Base-by-base conservation (phyloP, 306 rosid genomes). In the Vigna trinervia region DNA sequence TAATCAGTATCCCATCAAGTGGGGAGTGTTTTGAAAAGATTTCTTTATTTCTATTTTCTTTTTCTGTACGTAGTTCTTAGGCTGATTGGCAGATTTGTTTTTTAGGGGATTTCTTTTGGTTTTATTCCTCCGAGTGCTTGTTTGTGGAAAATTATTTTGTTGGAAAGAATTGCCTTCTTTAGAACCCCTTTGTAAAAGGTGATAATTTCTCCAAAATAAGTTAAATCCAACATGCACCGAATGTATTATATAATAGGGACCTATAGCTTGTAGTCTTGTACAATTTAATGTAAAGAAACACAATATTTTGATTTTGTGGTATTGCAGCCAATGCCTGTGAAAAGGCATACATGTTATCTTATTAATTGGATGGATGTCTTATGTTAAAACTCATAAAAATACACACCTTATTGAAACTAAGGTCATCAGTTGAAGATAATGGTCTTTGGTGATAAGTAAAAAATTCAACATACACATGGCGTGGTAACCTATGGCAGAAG, bases 61-160 rank as follows among this genome's bases (percentile, higher is more conserved):
- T 51, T 76, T 19, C 66, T 52, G 23, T 76, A 65, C 56, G 12
- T 45, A 23, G 73, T 30, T 67, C 26, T 22, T 67, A 5, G 72
- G 39, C 38, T 65, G 20, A 67, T 22, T 12, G 39, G 9, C 1
- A 43, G 36, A 23, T 45, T 34, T 34, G 1, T 67, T 20, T 43
- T 39, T 45, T 45, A 11, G 12, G 54, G 68, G 7, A 63, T 63
- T 36, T 23, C 11, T 7, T n/a, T n/a, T 7, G 15, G 5, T 57
- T 62, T 9, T 7, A 36, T 36, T n/a, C 36, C 6, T 3, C 10
- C 5, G 6, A 30, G 45, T 32, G 45, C 13, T 61, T 32, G 43
- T 60, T 22, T 32, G 20, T 45, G 23, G 46, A 61, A 61, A 30
- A 34, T 34, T 34, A 61, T 61, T 61, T 15, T 34, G 5, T 5